Evolutionary conservation across 345 rosid species (phyloP).

Genomic region (Kernera saxatilis): DNA sequence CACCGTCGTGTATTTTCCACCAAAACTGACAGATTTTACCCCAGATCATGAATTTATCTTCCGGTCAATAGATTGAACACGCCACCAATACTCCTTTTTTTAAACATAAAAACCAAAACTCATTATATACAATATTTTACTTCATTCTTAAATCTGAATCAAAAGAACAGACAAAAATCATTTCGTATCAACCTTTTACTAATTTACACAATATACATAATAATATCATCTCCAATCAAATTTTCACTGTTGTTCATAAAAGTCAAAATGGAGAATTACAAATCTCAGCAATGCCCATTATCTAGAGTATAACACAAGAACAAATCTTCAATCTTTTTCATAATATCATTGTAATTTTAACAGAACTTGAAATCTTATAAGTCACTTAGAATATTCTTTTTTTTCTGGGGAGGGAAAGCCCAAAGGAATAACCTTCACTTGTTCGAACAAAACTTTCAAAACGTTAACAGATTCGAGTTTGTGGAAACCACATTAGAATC

Average conservation of each 20-base stretch:
- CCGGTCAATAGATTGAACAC: neutral
- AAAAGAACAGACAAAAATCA: neutral
- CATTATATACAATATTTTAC: too few relatives aligned
- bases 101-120: too few relatives aligned
- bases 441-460: slow-evolving; percentile 17
- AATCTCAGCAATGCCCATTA: neutral
- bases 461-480: slow-evolving; percentile 4
- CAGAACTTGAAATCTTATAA: slow-evolving; percentile 15
- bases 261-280: neutral
- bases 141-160: neutral
- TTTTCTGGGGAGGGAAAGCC: neutral
- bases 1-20: neutral
- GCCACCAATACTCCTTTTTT: neutral
- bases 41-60: neutral
- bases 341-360: neutral
- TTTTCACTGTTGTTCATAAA: neutral
- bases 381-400: slow-evolving; percentile 2
- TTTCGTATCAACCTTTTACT: neutral
- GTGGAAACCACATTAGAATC: slow-evolving; percentile 17
- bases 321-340: slow-evolving; percentile 7
- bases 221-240: neutral
- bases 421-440: slow-evolving; percentile 4
- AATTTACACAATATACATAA: neutral
- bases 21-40: neutral
- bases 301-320: neutral